These are phyloP conservation scores for Tilletia indica DNA, from an alignment of 1,284 basidiomycete species.

Conservation along the genomic window DNA sequence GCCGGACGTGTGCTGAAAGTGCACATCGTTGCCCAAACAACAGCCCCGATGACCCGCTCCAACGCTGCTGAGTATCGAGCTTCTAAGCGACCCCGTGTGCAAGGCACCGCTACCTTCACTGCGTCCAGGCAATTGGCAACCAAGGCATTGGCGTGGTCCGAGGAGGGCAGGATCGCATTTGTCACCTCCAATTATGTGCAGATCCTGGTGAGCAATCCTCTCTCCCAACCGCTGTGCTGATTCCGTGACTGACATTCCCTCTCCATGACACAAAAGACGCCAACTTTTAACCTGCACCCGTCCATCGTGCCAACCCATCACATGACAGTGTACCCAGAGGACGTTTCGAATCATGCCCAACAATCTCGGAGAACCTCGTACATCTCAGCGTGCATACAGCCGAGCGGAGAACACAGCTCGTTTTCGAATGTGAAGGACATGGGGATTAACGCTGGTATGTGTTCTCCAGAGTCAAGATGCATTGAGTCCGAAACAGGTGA, in stretches of 20 bases:
- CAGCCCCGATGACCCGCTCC: not conserved
- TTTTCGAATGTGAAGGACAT: too few relatives aligned
- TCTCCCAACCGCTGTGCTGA: not conserved
- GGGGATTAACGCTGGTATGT: too few relatives aligned
- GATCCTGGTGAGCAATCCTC: slow-evolving; percentile 1
- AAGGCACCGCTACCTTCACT: not conserved
- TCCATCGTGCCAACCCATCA: not conserved
- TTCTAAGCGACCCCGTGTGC: not conserved
- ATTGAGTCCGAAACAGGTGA: too few relatives aligned
- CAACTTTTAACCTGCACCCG: slow-evolving; percentile 1
- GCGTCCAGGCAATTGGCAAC: not conserved
- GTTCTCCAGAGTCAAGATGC: too few relatives aligned
- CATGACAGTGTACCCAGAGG: too few relatives aligned
- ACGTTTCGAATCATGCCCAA: too few relatives aligned
- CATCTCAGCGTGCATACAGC: too few relatives aligned
- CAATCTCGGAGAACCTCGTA: too few relatives aligned
- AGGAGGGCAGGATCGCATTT: not conserved
- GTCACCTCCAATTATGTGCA: not conserved
- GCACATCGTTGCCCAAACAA: too few relatives aligned
- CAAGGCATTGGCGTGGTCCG: not conserved
- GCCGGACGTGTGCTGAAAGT: too few relatives aligned
- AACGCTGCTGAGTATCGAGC: not conserved
- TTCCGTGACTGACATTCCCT: not conserved
- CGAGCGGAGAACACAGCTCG: too few relatives aligned
- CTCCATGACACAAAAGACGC: not conserved